Evolutionary conservation across 2,329 filamentous ascomycete genomes (phyloP).

Genomic region (Colletotrichum theobromicola): DNA sequence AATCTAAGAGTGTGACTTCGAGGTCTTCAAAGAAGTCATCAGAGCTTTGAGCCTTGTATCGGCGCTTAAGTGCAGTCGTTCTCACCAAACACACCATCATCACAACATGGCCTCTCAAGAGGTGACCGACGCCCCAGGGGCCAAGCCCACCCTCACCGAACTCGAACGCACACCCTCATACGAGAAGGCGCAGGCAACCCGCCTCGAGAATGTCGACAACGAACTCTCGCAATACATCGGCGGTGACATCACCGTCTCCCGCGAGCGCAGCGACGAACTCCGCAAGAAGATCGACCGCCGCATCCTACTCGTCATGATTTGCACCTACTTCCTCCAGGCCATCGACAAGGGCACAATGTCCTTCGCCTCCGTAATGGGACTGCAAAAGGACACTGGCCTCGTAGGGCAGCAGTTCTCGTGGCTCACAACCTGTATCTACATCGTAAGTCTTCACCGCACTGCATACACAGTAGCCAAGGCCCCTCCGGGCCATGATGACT

Average conservation of each 20-base stretch:
- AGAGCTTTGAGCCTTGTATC: neutral
- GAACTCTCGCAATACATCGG: slow-evolving; percentile 75
- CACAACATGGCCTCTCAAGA: slow-evolving; percentile 22
- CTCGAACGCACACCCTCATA: slow-evolving; percentile 27
- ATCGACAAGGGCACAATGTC: slow-evolving; percentile 72
- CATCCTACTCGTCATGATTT: slow-evolving; percentile 73
- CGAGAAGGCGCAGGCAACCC: slow-evolving; percentile 19
- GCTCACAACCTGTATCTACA: slow-evolving; percentile 78
- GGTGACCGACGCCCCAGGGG: slow-evolving; percentile 27
- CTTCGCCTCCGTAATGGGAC: slow-evolving; percentile 69
- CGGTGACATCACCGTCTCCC: slow-evolving; percentile 60
- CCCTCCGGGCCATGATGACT: too few species aligned
- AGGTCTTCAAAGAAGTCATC: neutral
- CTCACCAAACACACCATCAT: slow-evolving; percentile 17
- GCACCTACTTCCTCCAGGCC: slow-evolving; percentile 75
- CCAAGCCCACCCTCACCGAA: slow-evolving; percentile 30
- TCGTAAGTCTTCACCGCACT: too few species aligned
- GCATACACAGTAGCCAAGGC: too few species aligned
- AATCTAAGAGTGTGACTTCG: neutral
- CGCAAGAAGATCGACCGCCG: slow-evolving; percentile 70
- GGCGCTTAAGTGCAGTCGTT: slow-evolving; percentile 3
- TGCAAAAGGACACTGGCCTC: slow-evolving; percentile 50
- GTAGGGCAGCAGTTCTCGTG: slow-evolving; percentile 62
- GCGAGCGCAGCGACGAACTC: slow-evolving; percentile 65
- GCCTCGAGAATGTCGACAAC: slow-evolving; percentile 56